Evolutionary conservation across 1,139 yeast species (phyloP), one percentile per base, ranked within the genome.

Genomic region (Scheffersomyces insectosa): DNA sequence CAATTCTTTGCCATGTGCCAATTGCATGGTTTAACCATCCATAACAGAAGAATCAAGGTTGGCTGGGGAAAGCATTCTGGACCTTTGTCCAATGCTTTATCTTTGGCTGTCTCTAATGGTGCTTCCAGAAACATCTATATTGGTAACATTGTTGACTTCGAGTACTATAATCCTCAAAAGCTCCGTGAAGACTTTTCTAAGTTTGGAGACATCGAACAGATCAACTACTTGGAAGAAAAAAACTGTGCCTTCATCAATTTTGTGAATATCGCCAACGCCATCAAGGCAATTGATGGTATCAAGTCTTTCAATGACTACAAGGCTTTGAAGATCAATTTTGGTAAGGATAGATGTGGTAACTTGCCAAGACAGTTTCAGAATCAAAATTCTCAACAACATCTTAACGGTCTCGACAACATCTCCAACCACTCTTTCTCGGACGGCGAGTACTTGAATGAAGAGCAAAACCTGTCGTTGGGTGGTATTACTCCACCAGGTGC

Each of bases 21-120:
- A 59, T 70, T 85, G 49, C 93, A 88, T 53, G 95, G 95, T 1
- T 68, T 93, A 43, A 77, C 87, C 3, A 83, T 93, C 44, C 96
- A 88, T 62, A 83, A 85, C 56, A 78, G 91, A 55, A 77, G 88
- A 54, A 81, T 91, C 44, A 87, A 88, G 62, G 88, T 93, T 46
- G 97, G 97, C 14, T 93, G 98, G 98, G 99, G 98, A 39, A 88
- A 88, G 61, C 96, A 89, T 63, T 83, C 96, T 1, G 97, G 97
- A 8, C 93, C 96, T 1, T 72, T 91, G 45, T 81, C 89, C n/a
- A 84, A 86, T 51, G 85, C 88, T 3, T 75, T 91, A 46, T 81
- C 89, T 6, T 68, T 83, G 49, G 96, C 96, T 1, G 95, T 90
- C n/a, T 80, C 93, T n/a, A 84, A 85, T 42, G 97, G 97, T 36